Evolutionary conservation across 192 early-diverging fungal species (phyloP).

Genomic region (Thoreauomyces humboldtii): DNA sequence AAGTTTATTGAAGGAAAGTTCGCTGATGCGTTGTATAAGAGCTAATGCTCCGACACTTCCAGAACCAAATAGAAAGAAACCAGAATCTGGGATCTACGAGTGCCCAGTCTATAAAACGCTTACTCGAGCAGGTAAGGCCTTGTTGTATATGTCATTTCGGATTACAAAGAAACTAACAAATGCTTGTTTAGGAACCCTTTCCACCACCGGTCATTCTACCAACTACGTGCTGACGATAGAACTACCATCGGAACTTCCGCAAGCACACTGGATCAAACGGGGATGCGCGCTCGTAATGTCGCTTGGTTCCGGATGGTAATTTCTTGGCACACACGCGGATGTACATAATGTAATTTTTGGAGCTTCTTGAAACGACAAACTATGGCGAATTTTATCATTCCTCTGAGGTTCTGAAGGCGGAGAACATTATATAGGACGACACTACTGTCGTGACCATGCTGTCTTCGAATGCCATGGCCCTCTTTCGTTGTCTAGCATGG

Average conservation of each 20-base stretch:
- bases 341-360: background rate
- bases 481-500: too few relatives aligned
- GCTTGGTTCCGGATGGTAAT: conserved; percentile 25
- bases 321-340: background rate
- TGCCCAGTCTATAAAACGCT: conserved; percentile 63
- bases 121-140: conserved; percentile 52
- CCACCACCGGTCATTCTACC: conserved; percentile 61
- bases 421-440: too few relatives aligned
- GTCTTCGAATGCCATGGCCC: too few relatives aligned
- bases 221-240: conserved; percentile 64
- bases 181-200: conserved; percentile 27
- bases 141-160: too few relatives aligned
- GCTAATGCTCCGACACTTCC: background rate
- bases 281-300: conserved; percentile 53
- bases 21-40: conserved; percentile 1
- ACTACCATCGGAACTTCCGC: conserved; percentile 49
- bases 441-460: too few relatives aligned
- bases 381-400: too few relatives aligned
- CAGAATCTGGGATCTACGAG: conserved; percentile 53
- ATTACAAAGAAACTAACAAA: too few relatives aligned
- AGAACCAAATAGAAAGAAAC: conserved; percentile 51
- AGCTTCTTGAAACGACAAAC: too few relatives aligned
- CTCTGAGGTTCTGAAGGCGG: too few relatives aligned
- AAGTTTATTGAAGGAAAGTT: conserved; percentile 23
- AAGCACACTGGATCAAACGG: conserved; percentile 58